Evolutionary conservation across 2,329 filamentous ascomycete species (phyloP).

Genomic region (Setomelanomma holmii): DNA sequence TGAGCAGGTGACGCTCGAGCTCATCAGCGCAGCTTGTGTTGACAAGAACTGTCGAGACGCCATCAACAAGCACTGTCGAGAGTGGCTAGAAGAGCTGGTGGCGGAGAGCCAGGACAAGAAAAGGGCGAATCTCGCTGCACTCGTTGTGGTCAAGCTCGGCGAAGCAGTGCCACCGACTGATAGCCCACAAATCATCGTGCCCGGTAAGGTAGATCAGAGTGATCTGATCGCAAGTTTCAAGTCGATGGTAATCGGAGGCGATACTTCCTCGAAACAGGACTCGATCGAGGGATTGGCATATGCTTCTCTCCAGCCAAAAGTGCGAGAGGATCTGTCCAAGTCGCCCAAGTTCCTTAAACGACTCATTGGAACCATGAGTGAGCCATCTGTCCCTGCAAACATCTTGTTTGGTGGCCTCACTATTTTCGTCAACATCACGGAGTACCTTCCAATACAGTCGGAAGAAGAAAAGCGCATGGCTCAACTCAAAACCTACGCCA

Average conservation of each 20-base stretch:
- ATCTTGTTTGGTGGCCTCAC: conserved; percentile 85
- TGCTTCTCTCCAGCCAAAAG: conserved; percentile 80
- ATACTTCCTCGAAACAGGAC: conserved; percentile 67
- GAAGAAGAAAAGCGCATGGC: conserved; percentile 93
- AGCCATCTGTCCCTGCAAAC: conserved; percentile 55
- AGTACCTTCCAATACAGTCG: conserved; percentile 76
- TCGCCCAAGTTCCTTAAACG: conserved; percentile 73
- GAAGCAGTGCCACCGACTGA: conserved; percentile 46
- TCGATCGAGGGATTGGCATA: conserved; percentile 93
- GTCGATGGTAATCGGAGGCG: conserved; percentile 68
- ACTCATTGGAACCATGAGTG: conserved; percentile 68
- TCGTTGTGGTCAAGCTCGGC: conserved; percentile 64
- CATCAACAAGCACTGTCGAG: conserved; percentile 81
- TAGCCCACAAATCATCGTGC: conserved; percentile 40
- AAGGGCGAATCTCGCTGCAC: conserved; percentile 59
- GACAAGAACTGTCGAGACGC: conserved; percentile 81
- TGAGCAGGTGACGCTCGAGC: conserved; percentile 83
- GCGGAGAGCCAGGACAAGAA: conserved; percentile 70
- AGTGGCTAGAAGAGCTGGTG: conserved; percentile 87
- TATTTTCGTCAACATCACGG: conserved; percentile 83
- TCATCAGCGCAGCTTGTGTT: conserved; percentile 91
- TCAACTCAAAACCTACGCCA: conserved; percentile 93
- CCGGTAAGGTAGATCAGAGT: conserved; percentile 47
- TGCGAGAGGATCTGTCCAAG: conserved; percentile 80
- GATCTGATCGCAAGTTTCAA: conserved; percentile 64